These are phyloP conservation scores for Podospora didyma DNA, from an alignment of 495 filamentous ascomycete species.

Conservation along the genomic window DNA sequence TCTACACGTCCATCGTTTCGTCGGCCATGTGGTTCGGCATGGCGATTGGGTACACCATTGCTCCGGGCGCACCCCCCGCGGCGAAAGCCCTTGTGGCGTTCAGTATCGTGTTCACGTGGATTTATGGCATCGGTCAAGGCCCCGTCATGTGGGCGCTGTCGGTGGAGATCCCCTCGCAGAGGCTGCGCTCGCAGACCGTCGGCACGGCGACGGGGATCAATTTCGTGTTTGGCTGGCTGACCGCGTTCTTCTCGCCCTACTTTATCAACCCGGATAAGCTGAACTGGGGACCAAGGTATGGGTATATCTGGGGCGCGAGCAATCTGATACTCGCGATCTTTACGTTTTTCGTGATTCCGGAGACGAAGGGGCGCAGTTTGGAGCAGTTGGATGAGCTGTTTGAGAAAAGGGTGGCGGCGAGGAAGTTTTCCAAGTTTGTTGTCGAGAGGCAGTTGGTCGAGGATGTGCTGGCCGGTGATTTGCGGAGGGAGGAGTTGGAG, in stretches of 20 bases:
- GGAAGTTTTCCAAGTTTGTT: constrained; percentile 30
- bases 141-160: constrained; percentile 40
- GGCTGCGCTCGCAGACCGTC: constrained; percentile 48
- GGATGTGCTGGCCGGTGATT: neutral
- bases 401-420: constrained; percentile 31
- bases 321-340: constrained; percentile 44
- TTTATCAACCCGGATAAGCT: constrained; percentile 48
- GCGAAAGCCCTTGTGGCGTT: constrained; percentile 21
- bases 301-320: constrained; percentile 49
- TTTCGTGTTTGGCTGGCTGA: constrained; percentile 43
- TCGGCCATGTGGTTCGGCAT: constrained; percentile 24
- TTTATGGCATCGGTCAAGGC: constrained; percentile 37
- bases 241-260: constrained; percentile 42
- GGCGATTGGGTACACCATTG: constrained; percentile 22
- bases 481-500: too few species aligned
- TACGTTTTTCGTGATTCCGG: constrained; percentile 43
- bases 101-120: constrained; percentile 26
- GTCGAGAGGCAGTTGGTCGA: constrained; percentile 23
- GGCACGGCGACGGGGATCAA: constrained; percentile 46
- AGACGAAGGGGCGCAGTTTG: constrained; percentile 53
- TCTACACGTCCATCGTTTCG: constrained; percentile 16
- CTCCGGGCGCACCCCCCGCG: constrained; percentile 2
- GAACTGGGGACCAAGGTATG: constrained; percentile 48
- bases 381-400: constrained; percentile 55
- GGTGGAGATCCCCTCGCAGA: constrained; percentile 43